phyloP scores from a whole-genome alignment of 179 eudicot species.

The Spergularia azorica region DNA sequence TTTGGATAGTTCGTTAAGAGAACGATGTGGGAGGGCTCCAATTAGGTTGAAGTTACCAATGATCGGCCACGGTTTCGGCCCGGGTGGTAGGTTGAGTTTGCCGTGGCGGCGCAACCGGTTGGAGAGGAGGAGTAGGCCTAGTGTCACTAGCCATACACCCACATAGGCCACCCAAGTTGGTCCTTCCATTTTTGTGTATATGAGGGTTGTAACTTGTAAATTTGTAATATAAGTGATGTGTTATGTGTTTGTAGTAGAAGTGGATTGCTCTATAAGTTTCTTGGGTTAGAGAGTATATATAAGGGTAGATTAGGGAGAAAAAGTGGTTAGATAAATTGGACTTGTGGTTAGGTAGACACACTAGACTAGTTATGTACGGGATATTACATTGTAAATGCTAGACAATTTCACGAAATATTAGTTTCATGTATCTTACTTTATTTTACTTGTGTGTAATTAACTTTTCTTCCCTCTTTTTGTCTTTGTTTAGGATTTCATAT shows the following conservation, averaged over 20 bases:
- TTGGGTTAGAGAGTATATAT: conserved; percentile 5
- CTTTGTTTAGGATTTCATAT: neutral
- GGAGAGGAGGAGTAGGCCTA: conserved; percentile 18
- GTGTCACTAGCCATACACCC: conserved; percentile 23
- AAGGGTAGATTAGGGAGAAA: neutral
- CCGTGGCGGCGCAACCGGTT: conserved; percentile 22
- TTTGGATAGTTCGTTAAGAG: conserved; percentile 43
- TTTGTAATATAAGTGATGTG: neutral
- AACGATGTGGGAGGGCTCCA: conserved; percentile 61
- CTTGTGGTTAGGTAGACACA: neutral
- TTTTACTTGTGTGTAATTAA: neutral
- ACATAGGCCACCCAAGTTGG: conserved; percentile 31
- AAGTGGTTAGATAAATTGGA: neutral
- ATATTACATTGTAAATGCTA: conserved; percentile 21
- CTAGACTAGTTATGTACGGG: neutral
- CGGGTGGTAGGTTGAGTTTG: conserved; percentile 56
- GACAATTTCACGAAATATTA: neutral
- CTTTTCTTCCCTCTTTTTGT: too few species aligned
- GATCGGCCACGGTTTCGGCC: conserved; percentile 85
- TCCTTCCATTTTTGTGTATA: conserved; percentile 22
- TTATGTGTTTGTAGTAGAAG: too few species aligned
- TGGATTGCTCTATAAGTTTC: neutral
- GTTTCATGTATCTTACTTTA: neutral
- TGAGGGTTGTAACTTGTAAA: neutral
- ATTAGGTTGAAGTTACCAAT: conserved; percentile 74